phyloP scores from a whole-genome alignment of 306 rosid species.

The Sechiopsis laciniata region DNA sequence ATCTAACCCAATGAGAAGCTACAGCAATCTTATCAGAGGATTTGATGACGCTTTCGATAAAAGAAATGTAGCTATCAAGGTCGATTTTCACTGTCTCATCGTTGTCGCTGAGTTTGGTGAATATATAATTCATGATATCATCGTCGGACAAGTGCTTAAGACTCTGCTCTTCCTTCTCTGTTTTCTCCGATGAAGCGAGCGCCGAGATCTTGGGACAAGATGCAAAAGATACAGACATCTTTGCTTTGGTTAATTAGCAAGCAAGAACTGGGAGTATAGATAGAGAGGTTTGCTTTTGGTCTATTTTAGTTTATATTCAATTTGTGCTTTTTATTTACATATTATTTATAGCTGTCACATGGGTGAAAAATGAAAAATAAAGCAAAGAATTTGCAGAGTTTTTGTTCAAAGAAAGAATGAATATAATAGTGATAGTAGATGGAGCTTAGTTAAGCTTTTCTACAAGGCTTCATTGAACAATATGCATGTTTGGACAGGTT shows the following conservation, averaged over 20 bases:
- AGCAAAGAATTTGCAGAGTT: background rate
- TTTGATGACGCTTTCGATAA: background rate
- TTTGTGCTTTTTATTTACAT: background rate
- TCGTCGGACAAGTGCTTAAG: slow-evolving; percentile 14
- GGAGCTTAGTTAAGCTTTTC: background rate
- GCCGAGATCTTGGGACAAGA: background rate
- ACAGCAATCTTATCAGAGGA: background rate
- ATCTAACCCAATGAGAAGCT: slow-evolving; percentile 4
- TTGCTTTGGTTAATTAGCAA: background rate
- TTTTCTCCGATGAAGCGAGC: background rate
- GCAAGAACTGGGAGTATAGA: background rate
- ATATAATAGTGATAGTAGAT: background rate
- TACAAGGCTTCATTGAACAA: background rate
- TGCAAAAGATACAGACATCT: background rate
- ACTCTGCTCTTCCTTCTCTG: background rate
- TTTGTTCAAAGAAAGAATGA: slow-evolving; percentile 7
- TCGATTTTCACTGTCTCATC: background rate
- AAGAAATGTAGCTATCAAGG: background rate
- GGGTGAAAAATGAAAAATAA: slow-evolving; percentile 1
- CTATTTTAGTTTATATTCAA: background rate
- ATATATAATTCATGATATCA: background rate
- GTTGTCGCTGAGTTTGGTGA: background rate
- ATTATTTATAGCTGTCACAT: slow-evolving; percentile 1
- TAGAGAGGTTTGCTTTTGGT: background rate
- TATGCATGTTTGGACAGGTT: background rate